Conservation (phyloP, 345 rosid species). For the Combretum micranthum region DNA sequence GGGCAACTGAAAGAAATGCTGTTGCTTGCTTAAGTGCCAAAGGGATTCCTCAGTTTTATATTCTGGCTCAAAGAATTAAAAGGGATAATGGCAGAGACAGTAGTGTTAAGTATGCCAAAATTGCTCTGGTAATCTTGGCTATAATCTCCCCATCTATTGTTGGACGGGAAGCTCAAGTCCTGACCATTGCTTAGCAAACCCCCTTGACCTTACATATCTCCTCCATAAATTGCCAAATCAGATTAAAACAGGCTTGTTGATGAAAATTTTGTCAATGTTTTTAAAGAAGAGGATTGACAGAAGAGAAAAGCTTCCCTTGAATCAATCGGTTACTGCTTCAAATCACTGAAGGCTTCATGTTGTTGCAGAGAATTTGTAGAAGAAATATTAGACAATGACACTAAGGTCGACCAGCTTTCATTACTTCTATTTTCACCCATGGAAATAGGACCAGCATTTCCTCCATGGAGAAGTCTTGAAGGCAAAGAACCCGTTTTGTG, state of each 20-base stretch:
- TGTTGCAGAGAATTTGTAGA: conserved; percentile 36
- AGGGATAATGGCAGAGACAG: conserved; percentile 21
- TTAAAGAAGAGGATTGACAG: conserved; percentile 22
- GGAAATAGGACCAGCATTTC: conserved; percentile 32
- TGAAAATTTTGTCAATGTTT: conserved; percentile 26
- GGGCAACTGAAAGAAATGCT: conserved; percentile 29
- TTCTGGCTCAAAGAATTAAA: conserved; percentile 13
- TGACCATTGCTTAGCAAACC: conserved; percentile 42
- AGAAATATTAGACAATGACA: conserved; percentile 35
- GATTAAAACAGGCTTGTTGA: conserved; percentile 24
- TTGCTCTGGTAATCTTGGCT: conserved; percentile 23
- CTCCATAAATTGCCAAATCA: conserved; percentile 28
- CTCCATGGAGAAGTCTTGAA: conserved; percentile 28
- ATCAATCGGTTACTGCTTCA: conserved; percentile 38
- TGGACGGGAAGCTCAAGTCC: conserved; percentile 23
- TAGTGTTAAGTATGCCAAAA: conserved; percentile 28
- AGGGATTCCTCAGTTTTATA: conserved; percentile 18
- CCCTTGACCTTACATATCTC: conserved; percentile 38
- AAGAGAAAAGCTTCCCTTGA: conserved; percentile 28
- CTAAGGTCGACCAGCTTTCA: conserved; percentile 43
- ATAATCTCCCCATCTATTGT: conserved; percentile 45
- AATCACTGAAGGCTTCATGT: conserved; percentile 27
- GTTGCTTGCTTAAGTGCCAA: conserved; percentile 15
- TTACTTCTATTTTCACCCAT: conserved; percentile 35
- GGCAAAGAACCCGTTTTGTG: conserved; percentile 27